Evolutionary conservation across 257 asterid species (phyloP).

Genomic region (Nicotiana tabacum): DNA sequence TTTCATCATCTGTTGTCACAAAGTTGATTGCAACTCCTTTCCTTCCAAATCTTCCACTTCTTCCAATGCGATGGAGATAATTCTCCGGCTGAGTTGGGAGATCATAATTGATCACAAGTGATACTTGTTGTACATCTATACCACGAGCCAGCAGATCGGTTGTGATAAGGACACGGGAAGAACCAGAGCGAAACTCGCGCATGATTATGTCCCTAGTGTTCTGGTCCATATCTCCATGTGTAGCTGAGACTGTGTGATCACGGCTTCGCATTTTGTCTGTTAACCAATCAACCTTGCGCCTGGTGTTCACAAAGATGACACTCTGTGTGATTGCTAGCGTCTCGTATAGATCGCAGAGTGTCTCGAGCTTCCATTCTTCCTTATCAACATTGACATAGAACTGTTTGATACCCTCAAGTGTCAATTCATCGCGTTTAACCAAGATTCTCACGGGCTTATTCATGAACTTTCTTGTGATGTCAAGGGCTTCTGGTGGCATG

Average conservation of each 20-base stretch:
- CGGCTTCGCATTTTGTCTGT: conserved; percentile 68
- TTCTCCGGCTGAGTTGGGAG: conserved; percentile 81
- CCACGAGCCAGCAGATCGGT: conserved; percentile 71
- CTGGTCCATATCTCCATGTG: conserved; percentile 89
- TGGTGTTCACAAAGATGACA: conserved; percentile 72
- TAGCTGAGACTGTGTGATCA: conserved; percentile 78
- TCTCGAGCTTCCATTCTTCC: conserved; percentile 79
- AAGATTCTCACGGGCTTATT: conserved; percentile 65
- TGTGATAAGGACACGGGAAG: conserved; percentile 58
- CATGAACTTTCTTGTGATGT: conserved; percentile 76
- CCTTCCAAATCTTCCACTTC: conserved; percentile 79
- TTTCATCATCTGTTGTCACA: conserved; percentile 55
- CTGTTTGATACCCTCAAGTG: conserved; percentile 77
- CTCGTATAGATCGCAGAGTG: conserved; percentile 71
- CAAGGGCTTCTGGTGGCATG: conserved; percentile 87
- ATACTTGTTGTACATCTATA: conserved; percentile 67
- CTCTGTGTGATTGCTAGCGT: conserved; percentile 73
- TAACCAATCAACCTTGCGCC: conserved; percentile 83
- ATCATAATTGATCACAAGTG: conserved; percentile 70
- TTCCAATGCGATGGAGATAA: conserved; percentile 70
- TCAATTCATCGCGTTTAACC: conserved; percentile 76
- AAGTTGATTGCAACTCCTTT: conserved; percentile 78
- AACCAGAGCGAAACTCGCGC: conserved; percentile 77
- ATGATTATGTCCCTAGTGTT: conserved; percentile 74
- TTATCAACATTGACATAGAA: conserved; percentile 66